Evolutionary conservation across 306 rosid species (phyloP).

Genomic region (Hippophae rhamnoides): DNA sequence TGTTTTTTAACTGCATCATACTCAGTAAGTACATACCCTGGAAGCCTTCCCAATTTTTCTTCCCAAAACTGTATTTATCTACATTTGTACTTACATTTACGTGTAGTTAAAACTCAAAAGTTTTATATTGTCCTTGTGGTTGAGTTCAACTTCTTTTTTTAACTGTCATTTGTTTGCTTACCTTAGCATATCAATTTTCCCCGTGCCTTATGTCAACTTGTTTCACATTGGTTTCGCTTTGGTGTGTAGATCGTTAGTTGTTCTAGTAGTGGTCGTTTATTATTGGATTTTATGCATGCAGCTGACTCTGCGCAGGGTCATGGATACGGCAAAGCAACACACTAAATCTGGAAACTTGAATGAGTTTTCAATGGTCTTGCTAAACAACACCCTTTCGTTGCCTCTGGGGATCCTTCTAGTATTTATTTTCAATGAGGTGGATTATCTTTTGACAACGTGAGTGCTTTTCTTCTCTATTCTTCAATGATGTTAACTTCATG

Average conservation of each 20-base stretch:
- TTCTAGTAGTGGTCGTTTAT: not conserved
- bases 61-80: too few species aligned
- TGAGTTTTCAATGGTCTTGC: conserved; percentile 96
- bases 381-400: conserved; percentile 83
- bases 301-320: conserved; percentile 82
- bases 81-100: too few species aligned
- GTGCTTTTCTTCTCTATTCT: conserved; percentile 19
- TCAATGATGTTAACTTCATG: not conserved
- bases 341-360: conserved; percentile 87
- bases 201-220: too few species aligned
- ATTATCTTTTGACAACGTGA: conserved; percentile 83
- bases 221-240: not conserved
- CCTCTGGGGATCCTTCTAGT: conserved; percentile 79
- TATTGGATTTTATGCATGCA: conserved; percentile 33
- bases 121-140: too few species aligned
- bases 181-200: too few species aligned
- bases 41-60: not conserved
- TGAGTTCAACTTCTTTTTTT: too few species aligned
- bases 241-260: not conserved
- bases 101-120: too few species aligned
- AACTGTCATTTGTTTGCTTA: too few species aligned
- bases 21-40: conserved; percentile 64
- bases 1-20: conserved; percentile 96
- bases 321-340: conserved; percentile 89
- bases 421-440: conserved; percentile 72